These are phyloP conservation scores for Russula compacta DNA, from an alignment of 768 basidiomycete species.

Conservation along the genomic window DNA sequence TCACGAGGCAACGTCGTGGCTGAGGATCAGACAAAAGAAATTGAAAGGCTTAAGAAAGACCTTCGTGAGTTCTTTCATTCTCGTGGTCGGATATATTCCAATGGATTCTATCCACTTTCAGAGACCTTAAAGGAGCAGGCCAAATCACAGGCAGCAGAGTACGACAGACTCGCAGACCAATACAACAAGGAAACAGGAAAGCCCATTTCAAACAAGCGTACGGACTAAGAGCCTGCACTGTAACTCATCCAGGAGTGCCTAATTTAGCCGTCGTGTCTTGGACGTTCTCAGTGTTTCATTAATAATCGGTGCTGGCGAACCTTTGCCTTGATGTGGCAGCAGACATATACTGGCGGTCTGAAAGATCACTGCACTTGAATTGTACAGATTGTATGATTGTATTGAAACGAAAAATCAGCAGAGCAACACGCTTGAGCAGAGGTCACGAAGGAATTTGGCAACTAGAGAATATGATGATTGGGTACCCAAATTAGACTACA, in stretches of 20 bases:
- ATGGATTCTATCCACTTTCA: conserved; percentile 23
- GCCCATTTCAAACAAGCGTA: conserved; percentile 49
- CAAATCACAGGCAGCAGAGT: conserved; percentile 65
- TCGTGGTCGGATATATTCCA: neutral
- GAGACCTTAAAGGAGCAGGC: conserved; percentile 81
- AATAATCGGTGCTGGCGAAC: neutral
- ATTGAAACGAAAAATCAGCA: neutral
- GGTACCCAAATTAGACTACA: neutral
- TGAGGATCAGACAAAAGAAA: conserved; percentile 42
- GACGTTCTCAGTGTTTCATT: neutral
- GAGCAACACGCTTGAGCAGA: neutral
- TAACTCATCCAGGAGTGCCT: neutral
- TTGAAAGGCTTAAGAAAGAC: conserved; percentile 62
- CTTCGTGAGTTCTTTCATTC: conserved; percentile 28
- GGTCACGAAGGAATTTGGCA: neutral
- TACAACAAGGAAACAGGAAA: conserved; percentile 63
- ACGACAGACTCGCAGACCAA: conserved; percentile 72
- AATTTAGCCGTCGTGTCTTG: neutral
- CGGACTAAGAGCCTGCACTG: conserved; percentile 35
- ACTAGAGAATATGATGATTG: neutral
- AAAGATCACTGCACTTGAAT: neutral
- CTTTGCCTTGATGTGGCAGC: neutral
- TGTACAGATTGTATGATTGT: neutral
- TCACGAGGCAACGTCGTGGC: conserved; percentile 26
- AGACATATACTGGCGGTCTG: neutral